These are phyloP conservation scores for Cystoisospora suis DNA, from an alignment of 169 alveolate species.

Conservation along the genomic window DNA sequence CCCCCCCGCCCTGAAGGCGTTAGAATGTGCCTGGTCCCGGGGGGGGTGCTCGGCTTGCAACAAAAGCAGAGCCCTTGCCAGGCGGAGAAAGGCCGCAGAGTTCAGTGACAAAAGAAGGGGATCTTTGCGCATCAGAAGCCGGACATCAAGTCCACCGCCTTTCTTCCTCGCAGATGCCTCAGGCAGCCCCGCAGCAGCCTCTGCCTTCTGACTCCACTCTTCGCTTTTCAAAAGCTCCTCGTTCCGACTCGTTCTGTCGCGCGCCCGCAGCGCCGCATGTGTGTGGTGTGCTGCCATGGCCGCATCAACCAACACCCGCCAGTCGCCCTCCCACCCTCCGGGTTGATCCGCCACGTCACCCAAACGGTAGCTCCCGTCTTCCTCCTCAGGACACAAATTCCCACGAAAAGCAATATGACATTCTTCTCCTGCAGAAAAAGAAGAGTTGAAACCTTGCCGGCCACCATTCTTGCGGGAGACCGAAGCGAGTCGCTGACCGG, in stretches of 20 bases:
- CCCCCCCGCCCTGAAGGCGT: no score
- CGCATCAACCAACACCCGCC: conserved; percentile 54
- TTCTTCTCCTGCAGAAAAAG: not conserved
- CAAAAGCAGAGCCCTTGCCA: conserved; percentile 28
- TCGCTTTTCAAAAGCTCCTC: conserved; percentile 30
- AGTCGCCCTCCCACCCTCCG: conserved; percentile 45
- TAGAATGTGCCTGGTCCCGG: no score
- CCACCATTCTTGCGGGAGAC: not conserved
- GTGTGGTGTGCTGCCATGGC: conserved; percentile 24
- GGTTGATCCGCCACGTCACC: not conserved
- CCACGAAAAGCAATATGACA: not conserved
- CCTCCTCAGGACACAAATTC: not conserved
- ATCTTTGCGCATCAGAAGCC: conserved; percentile 41
- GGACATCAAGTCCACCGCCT: conserved; percentile 20
- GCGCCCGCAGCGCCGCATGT: conserved; percentile 37
- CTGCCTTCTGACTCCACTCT: conserved; percentile 52
- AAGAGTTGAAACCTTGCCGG: not conserved
- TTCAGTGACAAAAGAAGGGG: conserved; percentile 30
- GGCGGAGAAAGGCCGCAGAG: not conserved
- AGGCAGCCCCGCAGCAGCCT: conserved; percentile 28
- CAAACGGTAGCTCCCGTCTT: no score
- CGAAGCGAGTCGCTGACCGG: not conserved
- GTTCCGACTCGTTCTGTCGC: conserved; percentile 3
- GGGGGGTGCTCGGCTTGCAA: no score
- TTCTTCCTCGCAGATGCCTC: conserved; percentile 33